phyloP scores from a whole-genome alignment of 257 asterid genomes.

The Lavandula angustifolia region DNA sequence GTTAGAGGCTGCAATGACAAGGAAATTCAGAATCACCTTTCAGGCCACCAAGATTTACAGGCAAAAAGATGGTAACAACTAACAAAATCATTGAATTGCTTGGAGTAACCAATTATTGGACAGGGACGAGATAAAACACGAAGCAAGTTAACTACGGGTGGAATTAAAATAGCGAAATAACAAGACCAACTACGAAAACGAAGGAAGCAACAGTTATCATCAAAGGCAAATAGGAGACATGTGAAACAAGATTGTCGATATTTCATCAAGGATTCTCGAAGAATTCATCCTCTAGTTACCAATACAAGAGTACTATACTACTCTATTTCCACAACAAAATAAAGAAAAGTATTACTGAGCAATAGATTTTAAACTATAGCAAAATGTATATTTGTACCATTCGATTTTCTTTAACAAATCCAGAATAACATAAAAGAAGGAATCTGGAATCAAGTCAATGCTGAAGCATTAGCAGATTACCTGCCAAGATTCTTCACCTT shows the following conservation, averaged over 20 bases:
- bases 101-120: constrained; percentile 5
- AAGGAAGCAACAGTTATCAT: not conserved
- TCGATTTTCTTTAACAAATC: no score
- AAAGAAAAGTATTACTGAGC: not conserved
- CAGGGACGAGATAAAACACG: not conserved
- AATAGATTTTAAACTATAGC: no score
- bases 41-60: constrained; percentile 2
- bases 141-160: not conserved
- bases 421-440: no score
- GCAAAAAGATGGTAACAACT: not conserved
- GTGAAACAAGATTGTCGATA: not conserved
- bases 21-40: constrained; percentile 20
- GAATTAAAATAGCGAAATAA: not conserved
- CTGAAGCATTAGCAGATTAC: constrained; percentile 34
- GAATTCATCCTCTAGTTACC: not conserved
- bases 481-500: constrained; percentile 95
- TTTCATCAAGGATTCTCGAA: not conserved
- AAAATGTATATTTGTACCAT: no score
- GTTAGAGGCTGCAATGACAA: constrained; percentile 71
- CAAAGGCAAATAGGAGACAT: constrained; percentile 12
- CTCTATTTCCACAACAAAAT: not conserved
- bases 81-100: not conserved
- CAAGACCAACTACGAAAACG: constrained; percentile 10
- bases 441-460: not conserved
- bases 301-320: not conserved